phyloP scores from a whole-genome alignment of 1,284 basidiomycete species.

The Filobasidium uniguttulatum region DNA sequence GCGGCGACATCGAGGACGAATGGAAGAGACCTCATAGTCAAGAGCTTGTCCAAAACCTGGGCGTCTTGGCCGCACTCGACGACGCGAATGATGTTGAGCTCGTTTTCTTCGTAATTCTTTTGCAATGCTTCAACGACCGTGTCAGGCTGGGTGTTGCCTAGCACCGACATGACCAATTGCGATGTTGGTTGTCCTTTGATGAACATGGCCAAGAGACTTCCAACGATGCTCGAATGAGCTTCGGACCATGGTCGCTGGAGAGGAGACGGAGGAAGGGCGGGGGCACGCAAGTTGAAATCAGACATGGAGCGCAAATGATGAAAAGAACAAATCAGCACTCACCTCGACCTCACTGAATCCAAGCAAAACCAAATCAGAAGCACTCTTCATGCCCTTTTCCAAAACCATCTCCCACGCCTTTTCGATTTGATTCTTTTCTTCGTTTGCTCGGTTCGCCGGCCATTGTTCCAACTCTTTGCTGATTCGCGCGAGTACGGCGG shows the following conservation, averaged over 20 bases:
- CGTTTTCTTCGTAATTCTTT: slow-evolving; percentile 83
- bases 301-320: too few species aligned
- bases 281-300: neutral
- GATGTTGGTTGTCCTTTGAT: slow-evolving; percentile 83
- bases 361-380: slow-evolving; percentile 87
- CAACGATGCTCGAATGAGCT: slow-evolving; percentile 71
- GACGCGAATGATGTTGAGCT: slow-evolving; percentile 84
- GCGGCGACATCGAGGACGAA: slow-evolving; percentile 88
- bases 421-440: slow-evolving; percentile 4
- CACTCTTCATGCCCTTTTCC: slow-evolving; percentile 46
- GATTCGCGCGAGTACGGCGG: slow-evolving; percentile 16
- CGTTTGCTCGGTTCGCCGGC: slow-evolving; percentile 10
- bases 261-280: too few species aligned
- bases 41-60: slow-evolving; percentile 76
- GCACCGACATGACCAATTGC: slow-evolving; percentile 62
- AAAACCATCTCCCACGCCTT: slow-evolving; percentile 10
- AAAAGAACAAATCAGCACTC: slow-evolving; percentile 26
- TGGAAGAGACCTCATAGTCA: slow-evolving; percentile 73
- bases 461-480: slow-evolving; percentile 24
- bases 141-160: slow-evolving; percentile 68
- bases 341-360: slow-evolving; percentile 81
- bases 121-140: slow-evolving; percentile 76
- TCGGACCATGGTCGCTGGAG: slow-evolving; percentile 73
- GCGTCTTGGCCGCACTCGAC: slow-evolving; percentile 91
- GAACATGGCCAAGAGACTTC: slow-evolving; percentile 79